Conservation (phyloP, 1,284 basidiomycete species). For the Cryptococcus jaspeensis region DNA sequence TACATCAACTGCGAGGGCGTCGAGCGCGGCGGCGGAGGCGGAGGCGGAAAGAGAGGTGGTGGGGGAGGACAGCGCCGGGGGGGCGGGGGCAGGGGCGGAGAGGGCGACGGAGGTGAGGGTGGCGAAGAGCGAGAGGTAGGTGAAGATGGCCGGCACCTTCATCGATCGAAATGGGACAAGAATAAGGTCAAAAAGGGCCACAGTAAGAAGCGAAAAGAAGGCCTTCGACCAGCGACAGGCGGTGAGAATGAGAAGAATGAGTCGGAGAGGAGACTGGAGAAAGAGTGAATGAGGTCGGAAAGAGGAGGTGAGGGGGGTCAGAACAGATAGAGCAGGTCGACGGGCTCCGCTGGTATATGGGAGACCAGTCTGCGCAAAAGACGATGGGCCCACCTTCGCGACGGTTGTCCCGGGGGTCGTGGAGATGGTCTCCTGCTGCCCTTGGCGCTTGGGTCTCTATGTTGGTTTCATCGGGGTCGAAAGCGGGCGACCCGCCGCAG, state of each 20-base stretch:
- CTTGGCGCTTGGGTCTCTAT: too few species aligned
- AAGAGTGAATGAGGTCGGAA: background rate
- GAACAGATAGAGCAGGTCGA: background rate
- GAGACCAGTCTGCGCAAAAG: too few species aligned
- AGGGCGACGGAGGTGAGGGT: background rate
- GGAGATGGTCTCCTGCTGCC: too few species aligned
- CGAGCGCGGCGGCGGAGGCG: background rate
- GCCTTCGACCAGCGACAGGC: background rate
- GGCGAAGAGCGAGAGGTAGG: background rate
- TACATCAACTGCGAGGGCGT: background rate
- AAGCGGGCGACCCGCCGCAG: too few species aligned
- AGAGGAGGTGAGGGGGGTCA: background rate
- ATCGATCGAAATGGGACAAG: background rate
- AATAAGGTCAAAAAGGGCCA: background rate
- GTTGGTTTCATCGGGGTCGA: too few species aligned
- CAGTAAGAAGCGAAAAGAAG: background rate
- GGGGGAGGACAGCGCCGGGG: too few species aligned
- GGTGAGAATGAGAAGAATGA: background rate
- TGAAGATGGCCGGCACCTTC: conserved; percentile 5
- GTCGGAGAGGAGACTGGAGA: background rate
- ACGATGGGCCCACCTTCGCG: too few species aligned
- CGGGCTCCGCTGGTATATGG: too few species aligned
- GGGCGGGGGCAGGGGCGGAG: background rate
- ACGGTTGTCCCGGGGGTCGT: too few species aligned
- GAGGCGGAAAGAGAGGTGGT: background rate